These are phyloP conservation scores for Hamamelis virginiana DNA, from an alignment of 164 flowering plant species.

Conservation along the genomic window DNA sequence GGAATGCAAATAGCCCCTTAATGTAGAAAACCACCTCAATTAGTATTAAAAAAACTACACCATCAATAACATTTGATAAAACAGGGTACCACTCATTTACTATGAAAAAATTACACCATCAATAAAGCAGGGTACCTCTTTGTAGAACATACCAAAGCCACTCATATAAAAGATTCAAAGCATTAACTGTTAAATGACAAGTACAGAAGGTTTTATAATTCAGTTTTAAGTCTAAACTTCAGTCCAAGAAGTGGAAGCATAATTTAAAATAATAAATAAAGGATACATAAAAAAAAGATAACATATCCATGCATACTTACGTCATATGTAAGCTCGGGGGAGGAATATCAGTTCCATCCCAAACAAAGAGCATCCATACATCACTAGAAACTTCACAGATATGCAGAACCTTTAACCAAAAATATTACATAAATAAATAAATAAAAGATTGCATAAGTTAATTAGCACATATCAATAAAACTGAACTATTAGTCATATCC, in stretches of 20 bases:
- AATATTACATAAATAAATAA: no score
- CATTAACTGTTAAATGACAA: neutral
- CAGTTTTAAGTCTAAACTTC: neutral
- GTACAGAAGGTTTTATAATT: neutral
- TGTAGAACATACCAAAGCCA: neutral
- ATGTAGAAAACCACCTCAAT: no score
- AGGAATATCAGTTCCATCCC: constrained; percentile 5
- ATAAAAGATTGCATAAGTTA: neutral
- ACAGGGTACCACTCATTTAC: neutral
- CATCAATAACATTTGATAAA: neutral
- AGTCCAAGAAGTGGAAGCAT: no score
- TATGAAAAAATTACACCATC: no score
- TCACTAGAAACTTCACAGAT: neutral
- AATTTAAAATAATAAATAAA: no score
- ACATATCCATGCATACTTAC: neutral
- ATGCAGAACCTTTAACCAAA: neutral
- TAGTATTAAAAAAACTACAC: no score
- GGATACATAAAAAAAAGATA: no score
- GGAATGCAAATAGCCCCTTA: no score
- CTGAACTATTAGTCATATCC: neutral
- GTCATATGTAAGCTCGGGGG: neutral
- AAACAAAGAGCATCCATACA: neutral
- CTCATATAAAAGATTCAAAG: neutral
- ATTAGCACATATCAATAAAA: neutral
- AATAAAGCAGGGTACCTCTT: neutral